These are phyloP conservation scores for Sporothrix protearum DNA, from an alignment of 2,329 filamentous ascomycete genomes.

Conservation along the genomic window DNA sequence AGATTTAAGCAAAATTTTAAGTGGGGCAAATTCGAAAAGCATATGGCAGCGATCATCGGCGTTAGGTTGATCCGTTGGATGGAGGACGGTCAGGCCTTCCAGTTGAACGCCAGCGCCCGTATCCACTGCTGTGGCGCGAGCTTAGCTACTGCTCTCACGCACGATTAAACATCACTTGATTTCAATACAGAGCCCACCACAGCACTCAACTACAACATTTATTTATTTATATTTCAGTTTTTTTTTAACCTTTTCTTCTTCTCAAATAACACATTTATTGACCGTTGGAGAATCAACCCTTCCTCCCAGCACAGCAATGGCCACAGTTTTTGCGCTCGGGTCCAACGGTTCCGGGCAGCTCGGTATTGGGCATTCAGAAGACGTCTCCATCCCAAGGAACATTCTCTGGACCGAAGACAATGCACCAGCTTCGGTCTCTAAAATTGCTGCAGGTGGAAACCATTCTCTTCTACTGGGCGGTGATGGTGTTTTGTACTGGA, in stretches of 20 bases:
- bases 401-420: conserved; percentile 52
- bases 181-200: neutral
- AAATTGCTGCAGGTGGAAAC: conserved; percentile 69
- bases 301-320: conserved; percentile 37
- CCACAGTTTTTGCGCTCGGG: conserved; percentile 63
- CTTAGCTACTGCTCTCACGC: neutral
- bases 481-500: conserved; percentile 58
- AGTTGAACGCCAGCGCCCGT: neutral
- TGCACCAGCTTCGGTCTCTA: conserved; percentile 36
- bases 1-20: conserved; percentile 20
- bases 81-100: neutral
- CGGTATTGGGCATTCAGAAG: conserved; percentile 66
- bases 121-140: neutral
- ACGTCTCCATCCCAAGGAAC: conserved; percentile 63
- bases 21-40: neutral
- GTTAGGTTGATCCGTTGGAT: conserved; percentile 20
- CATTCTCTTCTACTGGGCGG: conserved; percentile 73
- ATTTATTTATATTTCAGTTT: neutral
- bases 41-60: neutral
- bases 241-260: neutral
- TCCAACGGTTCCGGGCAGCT: conserved; percentile 76
- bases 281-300: neutral
- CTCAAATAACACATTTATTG: neutral
- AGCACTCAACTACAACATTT: neutral
- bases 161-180: neutral